A percentile compares a stretch with the other conserved stretches of the same genome.
Conservation (phyloP, 2,329 filamentous ascomycete genomes). For the Didymosphaeria variabile region DNA sequence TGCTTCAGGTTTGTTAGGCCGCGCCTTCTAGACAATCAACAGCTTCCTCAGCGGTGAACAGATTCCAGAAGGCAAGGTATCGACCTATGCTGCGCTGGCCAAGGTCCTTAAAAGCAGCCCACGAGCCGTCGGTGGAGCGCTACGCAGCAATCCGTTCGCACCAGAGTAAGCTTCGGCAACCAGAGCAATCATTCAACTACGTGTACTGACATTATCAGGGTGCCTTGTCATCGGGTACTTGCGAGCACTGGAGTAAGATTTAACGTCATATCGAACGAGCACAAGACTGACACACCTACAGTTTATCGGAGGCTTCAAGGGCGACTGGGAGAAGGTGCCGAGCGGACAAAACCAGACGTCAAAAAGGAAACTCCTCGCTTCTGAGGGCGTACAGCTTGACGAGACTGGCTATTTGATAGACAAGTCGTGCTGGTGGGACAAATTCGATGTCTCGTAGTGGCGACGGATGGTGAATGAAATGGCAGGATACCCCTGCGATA, state of each 20-base stretch:
- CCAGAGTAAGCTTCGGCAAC: constrained; percentile 57
- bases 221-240: constrained; percentile 84
- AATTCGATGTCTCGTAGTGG: constrained; percentile 40
- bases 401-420: constrained; percentile 67
- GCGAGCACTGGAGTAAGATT: constrained; percentile 70
- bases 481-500: no score
- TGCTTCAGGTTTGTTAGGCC: constrained; percentile 64
- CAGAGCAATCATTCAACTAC: background rate
- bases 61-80: constrained; percentile 77
- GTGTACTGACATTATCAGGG: constrained; percentile 38
- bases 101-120: constrained; percentile 74
- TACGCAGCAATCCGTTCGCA: constrained; percentile 82
- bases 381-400: constrained; percentile 73
- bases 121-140: constrained; percentile 78
- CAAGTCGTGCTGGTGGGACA: constrained; percentile 54
- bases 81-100: constrained; percentile 79
- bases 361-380: constrained; percentile 68
- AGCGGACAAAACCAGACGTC: constrained; percentile 70
- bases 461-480: background rate
- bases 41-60: background rate
- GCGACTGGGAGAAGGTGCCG: constrained; percentile 69
- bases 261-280: background rate
- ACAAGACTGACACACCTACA: constrained; percentile 14
- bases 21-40: background rate
- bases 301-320: constrained; percentile 74